These are phyloP conservation scores for Lentinula detonsa DNA, from an alignment of 768 basidiomycete species.

Conservation along the genomic window DNA sequence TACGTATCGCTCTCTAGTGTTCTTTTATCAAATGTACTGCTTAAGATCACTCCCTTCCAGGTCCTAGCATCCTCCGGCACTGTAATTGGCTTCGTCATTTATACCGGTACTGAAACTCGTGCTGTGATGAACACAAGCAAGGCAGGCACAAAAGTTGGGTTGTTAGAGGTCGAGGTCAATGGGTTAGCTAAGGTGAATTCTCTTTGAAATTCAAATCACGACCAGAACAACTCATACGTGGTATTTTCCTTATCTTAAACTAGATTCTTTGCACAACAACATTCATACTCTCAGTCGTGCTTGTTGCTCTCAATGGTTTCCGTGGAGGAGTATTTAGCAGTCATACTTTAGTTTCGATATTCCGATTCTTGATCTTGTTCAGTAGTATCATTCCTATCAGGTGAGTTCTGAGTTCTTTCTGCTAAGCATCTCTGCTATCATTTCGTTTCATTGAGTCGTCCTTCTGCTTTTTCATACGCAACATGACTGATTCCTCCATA, in stretches of 20 bases:
- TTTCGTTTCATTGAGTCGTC: no score
- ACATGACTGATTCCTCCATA: constrained; percentile 21
- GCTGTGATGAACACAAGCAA: constrained; percentile 99
- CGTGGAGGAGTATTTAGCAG: constrained; percentile 77
- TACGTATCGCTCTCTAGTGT: not conserved
- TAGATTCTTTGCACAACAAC: constrained; percentile 76
- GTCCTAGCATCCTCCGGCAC: constrained; percentile 87
- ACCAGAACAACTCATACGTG: not conserved
- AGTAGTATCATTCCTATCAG: constrained; percentile 99
- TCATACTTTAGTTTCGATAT: constrained; percentile 62
- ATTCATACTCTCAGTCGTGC: constrained; percentile 82
- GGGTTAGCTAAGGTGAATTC: constrained; percentile 78
- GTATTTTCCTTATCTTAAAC: not conserved
- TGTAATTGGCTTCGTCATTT: constrained; percentile 88
- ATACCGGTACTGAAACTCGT: constrained; percentile 91
- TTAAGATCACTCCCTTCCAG: not conserved
- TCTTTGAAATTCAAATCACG: not conserved
- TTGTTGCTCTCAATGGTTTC: constrained; percentile 96
- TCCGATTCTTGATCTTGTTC: constrained; percentile 95
- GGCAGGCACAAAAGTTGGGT: constrained; percentile 89
- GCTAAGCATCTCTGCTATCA: not conserved
- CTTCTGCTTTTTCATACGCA: no score
- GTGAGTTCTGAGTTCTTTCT: constrained; percentile 37
- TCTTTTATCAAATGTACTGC: not conserved
- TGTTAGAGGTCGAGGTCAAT: constrained; percentile 93